phyloP scores from a whole-genome alignment of 257 asterid species.

The Solanum rostratum region DNA sequence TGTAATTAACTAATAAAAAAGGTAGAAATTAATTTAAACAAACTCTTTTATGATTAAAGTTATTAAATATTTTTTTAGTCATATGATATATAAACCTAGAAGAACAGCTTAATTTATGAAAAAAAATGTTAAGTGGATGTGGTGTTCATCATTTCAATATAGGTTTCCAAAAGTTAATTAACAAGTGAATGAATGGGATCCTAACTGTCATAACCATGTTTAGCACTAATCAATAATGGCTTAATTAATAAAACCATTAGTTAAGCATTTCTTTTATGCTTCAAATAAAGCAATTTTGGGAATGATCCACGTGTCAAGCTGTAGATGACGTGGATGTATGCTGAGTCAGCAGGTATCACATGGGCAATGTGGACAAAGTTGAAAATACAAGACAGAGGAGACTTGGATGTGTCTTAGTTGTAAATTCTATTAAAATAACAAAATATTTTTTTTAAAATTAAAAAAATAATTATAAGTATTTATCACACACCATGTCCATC shows the following conservation, averaged over 20 bases:
- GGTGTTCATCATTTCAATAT: not conserved
- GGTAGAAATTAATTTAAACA: not conserved
- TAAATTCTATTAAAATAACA: not conserved
- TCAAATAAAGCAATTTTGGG: not conserved
- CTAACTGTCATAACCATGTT: constrained; percentile 1
- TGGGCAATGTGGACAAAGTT: not conserved
- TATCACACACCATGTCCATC: not conserved
- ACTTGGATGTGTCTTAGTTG: not conserved
- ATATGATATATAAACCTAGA: not conserved
- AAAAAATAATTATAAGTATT: not conserved
- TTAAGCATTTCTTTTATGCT: not conserved
- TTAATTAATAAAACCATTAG: not conserved
- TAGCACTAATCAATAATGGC: not conserved
- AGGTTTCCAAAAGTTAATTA: not conserved
- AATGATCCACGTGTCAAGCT: not conserved
- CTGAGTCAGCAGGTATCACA: not conserved
- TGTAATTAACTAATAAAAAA: not conserved
- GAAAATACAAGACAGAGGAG: not conserved
- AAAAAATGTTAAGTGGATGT: not conserved
- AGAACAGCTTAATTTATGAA: not conserved
- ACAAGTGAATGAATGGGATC: not conserved
- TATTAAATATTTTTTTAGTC: not conserved
- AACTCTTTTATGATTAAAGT: not conserved
- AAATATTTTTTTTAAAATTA: not conserved
- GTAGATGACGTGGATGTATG: not conserved